A percentile compares a stretch with the other conserved stretches of the same genome.
Evolutionary conservation across 441 rosid species (phyloP).

Genomic region (Sinapis alba): DNA sequence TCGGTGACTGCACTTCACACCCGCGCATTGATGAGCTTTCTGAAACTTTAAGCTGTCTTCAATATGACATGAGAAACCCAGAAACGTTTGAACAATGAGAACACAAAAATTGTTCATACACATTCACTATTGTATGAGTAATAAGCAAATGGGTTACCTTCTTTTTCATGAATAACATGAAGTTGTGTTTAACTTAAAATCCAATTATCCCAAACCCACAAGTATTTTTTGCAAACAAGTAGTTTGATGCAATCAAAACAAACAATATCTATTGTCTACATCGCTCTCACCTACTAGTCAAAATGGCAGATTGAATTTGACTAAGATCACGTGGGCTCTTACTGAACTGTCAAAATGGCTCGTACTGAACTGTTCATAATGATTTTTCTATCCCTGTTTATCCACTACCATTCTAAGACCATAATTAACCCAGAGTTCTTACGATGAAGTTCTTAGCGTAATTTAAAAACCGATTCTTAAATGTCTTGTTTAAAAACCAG

Average conservation of each 20-base stretch:
- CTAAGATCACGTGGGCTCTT: constrained; percentile 31
- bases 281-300: background rate
- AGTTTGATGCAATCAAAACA: background rate
- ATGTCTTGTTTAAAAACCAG: too few species aligned
- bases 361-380: constrained; percentile 14
- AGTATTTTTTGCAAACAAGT: background rate
- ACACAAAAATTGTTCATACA: background rate
- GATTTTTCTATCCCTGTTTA: constrained; percentile 16
- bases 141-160: background rate
- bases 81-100: constrained; percentile 13
- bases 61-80: constrained; percentile 50
- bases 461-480: too few species aligned
- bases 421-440: too few species aligned
- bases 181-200: background rate
- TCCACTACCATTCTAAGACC: constrained; percentile 12
- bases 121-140: background rate
- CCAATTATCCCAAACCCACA: background rate
- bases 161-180: background rate
- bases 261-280: background rate
- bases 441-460: too few species aligned
- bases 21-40: constrained; percentile 40
- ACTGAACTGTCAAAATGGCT: too few species aligned
- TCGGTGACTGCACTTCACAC: constrained; percentile 45
- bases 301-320: constrained; percentile 19
- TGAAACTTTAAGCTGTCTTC: constrained; percentile 38